Evolutionary conservation across 805 yeast species (phyloP).

Genomic region (Cyberlindnera sargentensis): DNA sequence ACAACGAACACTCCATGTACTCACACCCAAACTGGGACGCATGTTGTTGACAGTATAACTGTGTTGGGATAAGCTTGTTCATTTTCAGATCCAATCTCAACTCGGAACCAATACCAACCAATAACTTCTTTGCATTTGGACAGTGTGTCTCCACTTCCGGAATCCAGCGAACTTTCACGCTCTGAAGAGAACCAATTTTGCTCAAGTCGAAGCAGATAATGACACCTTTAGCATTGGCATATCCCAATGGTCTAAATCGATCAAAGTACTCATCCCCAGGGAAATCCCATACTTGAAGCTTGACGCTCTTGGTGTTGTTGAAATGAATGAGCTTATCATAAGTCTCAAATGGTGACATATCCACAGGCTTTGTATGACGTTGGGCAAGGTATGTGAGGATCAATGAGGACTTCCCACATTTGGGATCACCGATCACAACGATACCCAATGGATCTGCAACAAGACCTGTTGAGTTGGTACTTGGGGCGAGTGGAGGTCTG

Average conservation of each 20-base stretch:
- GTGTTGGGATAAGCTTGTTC: constrained; percentile 19
- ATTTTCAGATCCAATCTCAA: constrained; percentile 25
- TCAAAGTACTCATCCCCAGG: constrained; percentile 33
- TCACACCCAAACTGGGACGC: constrained; percentile 27
- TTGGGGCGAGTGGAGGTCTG: too few relatives aligned
- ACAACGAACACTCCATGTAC: constrained; percentile 30
- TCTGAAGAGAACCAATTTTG: constrained; percentile 28
- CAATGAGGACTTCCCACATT: constrained; percentile 23
- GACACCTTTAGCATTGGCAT: constrained; percentile 32
- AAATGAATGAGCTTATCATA: constrained; percentile 15
- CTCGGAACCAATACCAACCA: constrained; percentile 34
- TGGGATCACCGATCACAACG: constrained; percentile 22
- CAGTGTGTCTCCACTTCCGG: constrained; percentile 35
- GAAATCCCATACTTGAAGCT: constrained; percentile 34
- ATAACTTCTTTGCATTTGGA: constrained; percentile 28
- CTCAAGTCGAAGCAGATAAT: constrained; percentile 33
- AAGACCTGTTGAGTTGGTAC: too few relatives aligned
- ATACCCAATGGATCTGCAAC: not conserved
- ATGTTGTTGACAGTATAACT: constrained; percentile 23
- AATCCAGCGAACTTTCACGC: constrained; percentile 34
- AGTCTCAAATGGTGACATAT: constrained; percentile 16
- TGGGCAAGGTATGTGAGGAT: constrained; percentile 16
- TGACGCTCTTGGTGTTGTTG: constrained; percentile 20
- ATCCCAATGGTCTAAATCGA: constrained; percentile 35
- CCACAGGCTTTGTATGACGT: constrained; percentile 4